Evolutionary conservation across 208 protist genomes (phyloP), one percentile per base, ranked within the genome.

Genomic region (Trypanosoma vivax): DNA sequence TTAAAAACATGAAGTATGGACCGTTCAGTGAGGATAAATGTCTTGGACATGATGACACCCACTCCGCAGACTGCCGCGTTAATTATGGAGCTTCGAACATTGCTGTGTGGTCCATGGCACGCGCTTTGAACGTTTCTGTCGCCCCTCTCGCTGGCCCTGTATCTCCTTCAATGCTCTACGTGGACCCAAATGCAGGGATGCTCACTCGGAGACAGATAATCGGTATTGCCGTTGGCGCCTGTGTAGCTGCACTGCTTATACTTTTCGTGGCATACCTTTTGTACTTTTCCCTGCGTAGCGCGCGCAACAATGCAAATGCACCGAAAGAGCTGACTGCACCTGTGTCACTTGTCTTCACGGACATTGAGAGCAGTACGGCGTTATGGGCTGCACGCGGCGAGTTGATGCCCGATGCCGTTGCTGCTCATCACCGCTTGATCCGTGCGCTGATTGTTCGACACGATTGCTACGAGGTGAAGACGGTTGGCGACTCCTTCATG

Each of bases 391-490:
- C 50, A 23, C 21, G 64, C 33, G 74, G 78, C 48, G 42, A 56
- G 41, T 45, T 60, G 46, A 90, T 90, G 82, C 33, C 64, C 7
- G 63, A 71, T 16, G 78, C 82, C 13, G 59, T 90, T 18, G 62
- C 70, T 14, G 38, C 65, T 34, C 76, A 90, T 63, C 70, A 90
- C 70, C 53, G 52, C 7, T 16, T 83, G 18, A 84, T 90, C 34
- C 75, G 82, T 16, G 19, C 52, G 30, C 45, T 71, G 23, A 84
- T 87, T 40, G 33, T 16, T n/a, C 66, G 60, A 66, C 66, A 79
- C 65, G 60, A 63, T 47, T 78, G 74, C 60, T 90, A 90, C 57
- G 78, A 87, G 60, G 81, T 90, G 58, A 90, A 90, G 70, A 90
- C 76, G 50, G 72, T 87, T 39, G 81, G 81, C 9, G 39, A 43